These are phyloP conservation scores for Gentiana dahurica DNA, from an alignment of 257 asterid species.

Conservation along the genomic window DNA sequence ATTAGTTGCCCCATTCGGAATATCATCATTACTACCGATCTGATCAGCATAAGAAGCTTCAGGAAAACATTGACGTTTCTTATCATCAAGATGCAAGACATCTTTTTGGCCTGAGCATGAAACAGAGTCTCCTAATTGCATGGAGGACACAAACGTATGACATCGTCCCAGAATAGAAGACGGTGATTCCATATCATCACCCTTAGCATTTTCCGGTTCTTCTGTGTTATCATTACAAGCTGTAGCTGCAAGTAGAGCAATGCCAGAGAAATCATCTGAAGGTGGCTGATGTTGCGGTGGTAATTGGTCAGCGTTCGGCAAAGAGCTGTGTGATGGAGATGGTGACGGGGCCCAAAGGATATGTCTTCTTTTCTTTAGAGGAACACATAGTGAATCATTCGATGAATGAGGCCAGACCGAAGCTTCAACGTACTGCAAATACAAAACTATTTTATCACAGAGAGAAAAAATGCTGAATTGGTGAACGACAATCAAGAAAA, in stretches of 20 bases:
- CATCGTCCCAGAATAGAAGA: slow-evolving; percentile 11
- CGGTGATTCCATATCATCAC: no score
- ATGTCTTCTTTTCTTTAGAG: slow-evolving; percentile 59
- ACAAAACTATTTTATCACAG: slow-evolving; percentile 1
- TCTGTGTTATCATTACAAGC: slow-evolving; percentile 44
- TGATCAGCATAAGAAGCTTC: slow-evolving; percentile 17
- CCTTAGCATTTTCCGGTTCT: slow-evolving; percentile 17
- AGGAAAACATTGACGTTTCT: slow-evolving; percentile 12
- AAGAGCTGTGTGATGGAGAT: slow-evolving; percentile 16
- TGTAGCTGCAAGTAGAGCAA: slow-evolving; percentile 79
- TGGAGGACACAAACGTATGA: slow-evolving; percentile 16
- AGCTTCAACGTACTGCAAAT: slow-evolving; percentile 39
- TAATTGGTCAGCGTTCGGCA: slow-evolving; percentile 17
- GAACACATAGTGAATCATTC: slow-evolving; percentile 38
- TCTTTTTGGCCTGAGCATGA: slow-evolving; percentile 13
- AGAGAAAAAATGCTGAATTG: not conserved
- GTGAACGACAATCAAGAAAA: not conserved
- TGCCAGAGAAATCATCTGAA: slow-evolving; percentile 64
- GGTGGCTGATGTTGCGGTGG: slow-evolving; percentile 21
- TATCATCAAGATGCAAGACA: slow-evolving; percentile 14
- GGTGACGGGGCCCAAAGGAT: slow-evolving; percentile 36
- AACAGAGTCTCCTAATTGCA: slow-evolving; percentile 9
- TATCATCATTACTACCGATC: slow-evolving; percentile 11
- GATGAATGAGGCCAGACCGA: slow-evolving; percentile 25
- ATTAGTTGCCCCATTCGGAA: slow-evolving; percentile 12